Conservation (phyloP, 257 asterid genomes). For the Ajuga chamaepitys region DNA sequence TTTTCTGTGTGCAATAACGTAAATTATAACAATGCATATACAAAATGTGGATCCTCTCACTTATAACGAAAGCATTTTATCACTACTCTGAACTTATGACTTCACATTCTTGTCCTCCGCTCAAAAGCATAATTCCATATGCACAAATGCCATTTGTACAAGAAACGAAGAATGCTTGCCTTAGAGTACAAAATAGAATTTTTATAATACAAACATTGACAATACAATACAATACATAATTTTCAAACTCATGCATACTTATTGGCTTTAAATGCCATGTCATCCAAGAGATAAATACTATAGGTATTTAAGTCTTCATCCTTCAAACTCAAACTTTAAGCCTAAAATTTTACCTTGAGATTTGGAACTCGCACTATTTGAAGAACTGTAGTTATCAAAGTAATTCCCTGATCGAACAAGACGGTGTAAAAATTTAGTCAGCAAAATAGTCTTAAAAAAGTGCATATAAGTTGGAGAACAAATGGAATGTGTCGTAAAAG, state of each 20-base stretch:
- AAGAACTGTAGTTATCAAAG: constrained; percentile 80
- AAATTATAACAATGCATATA: background rate
- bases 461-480: background rate
- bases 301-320: background rate
- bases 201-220: background rate
- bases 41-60: background rate
- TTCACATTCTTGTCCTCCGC: background rate
- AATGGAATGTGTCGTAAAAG: background rate
- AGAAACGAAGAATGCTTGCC: background rate
- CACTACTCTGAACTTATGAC: background rate
- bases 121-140: background rate
- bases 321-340: background rate
- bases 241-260: background rate
- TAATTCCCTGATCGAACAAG: constrained; percentile 59
- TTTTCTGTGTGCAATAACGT: background rate
- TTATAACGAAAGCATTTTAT: background rate
- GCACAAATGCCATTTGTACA: background rate
- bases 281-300: constrained; percentile 1
- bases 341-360: constrained; percentile 63
- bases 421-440: constrained; percentile 1
- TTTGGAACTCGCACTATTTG: constrained; percentile 90
- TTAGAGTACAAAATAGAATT: background rate
- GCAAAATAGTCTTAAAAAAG: background rate
- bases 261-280: background rate
- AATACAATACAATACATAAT: background rate